Evolutionary conservation across 352 stramenopile species (phyloP), one percentile per base, ranked within the genome.

Genomic region (Globisporangium acanthophoron): DNA sequence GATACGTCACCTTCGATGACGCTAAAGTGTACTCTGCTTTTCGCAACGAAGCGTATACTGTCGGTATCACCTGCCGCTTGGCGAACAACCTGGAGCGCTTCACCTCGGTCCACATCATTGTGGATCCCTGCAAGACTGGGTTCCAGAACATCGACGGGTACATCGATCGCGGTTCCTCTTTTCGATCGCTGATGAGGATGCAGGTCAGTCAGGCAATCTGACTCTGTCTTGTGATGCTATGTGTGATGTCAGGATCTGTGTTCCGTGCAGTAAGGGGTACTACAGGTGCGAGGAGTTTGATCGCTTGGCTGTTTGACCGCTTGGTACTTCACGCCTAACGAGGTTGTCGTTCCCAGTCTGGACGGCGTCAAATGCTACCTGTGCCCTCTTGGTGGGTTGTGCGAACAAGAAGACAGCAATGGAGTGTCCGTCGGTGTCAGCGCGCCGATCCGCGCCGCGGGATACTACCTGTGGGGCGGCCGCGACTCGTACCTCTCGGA

Each of bases 61-160:
- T 91, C 0, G 60, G 66, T 1, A 55, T 87, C 9, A 85, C 62
- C 24, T 91, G 81, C 35, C 64, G 58, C 1, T 48, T 89, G 0
- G 74, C 58, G 0, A 56, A 21, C 54, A 61, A 33, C 27, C 64
- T 41, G 2, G 55, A 44, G 21, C 54, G 20, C 27, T 54, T 16
- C 13, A 46, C 67, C 3, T 55, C 61, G 9, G 43, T 87, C 16
- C 37, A 62, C n/a, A 78, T 91, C 40, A 63, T 35, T 1, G 81
- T 91, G 7, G 52, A 83, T 5, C 69, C 68, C 1, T 91, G 81
- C 61, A 74, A 76, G 44, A 66, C 67, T 11, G 81, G 81, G 9
- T 88, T 86, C 37, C 67, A 87, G 56, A 86, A 81, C 44, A 52
- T 75, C 18, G 72, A 83, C 11, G 77, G 78, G 80, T 87, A 73